Evolutionary conservation across 2,329 filamentous ascomycete species (phyloP).

Genomic region (Curvularia sp.): DNA sequence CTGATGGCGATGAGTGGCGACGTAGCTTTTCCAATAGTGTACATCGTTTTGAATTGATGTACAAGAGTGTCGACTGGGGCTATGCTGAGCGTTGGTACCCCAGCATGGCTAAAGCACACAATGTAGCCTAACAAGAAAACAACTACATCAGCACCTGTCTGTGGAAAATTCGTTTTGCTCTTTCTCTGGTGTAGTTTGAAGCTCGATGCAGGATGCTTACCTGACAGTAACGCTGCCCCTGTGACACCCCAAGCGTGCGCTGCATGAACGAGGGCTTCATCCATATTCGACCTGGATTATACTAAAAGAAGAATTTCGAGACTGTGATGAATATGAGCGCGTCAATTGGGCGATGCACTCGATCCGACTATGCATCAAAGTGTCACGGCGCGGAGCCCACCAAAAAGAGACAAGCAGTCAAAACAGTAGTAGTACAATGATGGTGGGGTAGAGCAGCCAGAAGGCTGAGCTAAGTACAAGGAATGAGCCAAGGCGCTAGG

Average conservation of each 20-base stretch:
- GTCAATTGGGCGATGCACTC: not conserved
- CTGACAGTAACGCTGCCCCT: slow-evolving; percentile 9
- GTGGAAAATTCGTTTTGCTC: not conserved
- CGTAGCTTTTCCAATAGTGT: slow-evolving; percentile 12
- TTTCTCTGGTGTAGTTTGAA: not conserved
- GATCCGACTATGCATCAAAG: not conserved
- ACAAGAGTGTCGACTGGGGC: slow-evolving; percentile 11
- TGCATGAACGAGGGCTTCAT: not conserved
- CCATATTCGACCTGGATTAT: not conserved
- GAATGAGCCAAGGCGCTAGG: too few species aligned
- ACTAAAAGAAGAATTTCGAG: not conserved
- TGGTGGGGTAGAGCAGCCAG: too few species aligned
- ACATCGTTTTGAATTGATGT: slow-evolving; percentile 13
- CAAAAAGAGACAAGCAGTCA: too few species aligned
- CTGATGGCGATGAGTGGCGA: slow-evolving; percentile 8
- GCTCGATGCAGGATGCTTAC: not conserved
- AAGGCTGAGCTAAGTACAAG: too few species aligned
- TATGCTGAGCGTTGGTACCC: slow-evolving; percentile 11
- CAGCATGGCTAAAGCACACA: slow-evolving; percentile 12
- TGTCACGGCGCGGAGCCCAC: too few species aligned
- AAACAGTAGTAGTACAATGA: too few species aligned
- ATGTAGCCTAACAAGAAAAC: slow-evolving; percentile 2
- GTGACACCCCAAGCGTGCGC: slow-evolving; percentile 5
- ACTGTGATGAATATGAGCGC: not conserved
- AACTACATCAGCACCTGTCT: not conserved